Base-by-base conservation (phyloP, 129 eudicot species). In the Lonicera japonica region DNA sequence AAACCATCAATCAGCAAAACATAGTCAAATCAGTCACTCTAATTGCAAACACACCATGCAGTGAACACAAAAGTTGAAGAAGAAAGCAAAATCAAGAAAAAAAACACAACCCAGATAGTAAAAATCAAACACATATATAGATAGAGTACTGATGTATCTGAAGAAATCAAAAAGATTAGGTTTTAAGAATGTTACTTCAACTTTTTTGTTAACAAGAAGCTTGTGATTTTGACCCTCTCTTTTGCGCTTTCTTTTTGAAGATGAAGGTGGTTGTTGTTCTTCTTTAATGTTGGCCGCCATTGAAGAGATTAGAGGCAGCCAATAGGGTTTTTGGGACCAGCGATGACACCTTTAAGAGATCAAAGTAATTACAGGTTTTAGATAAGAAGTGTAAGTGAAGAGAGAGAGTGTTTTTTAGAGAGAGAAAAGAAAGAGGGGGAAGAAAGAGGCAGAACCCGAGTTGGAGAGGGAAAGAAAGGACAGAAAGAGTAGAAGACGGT, bases 161-260 rank as follows among this genome's bases (percentile, higher is more conserved):
- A 24, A 47, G 22, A 6, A 43, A 2, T 1, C 17, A 16, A 10
- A 13, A 0, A 5, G 16, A 21, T 14, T 16, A 16, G 23, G 8
- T 18, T 6, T 13, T 41, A 19, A 1, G 22, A n/a, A 7, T 16
- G 13, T 47, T 63, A 63, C 68, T 63, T 63, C 68, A 48, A 63
- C 68, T 63, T 11, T 23, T 18, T 25, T 43, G 23, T 48, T 0
- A 23, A 21, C 68, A 5, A 25, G 18, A 63, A 63, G 57, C 58
- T 47, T 50, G 18, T 12, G 55, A 50, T 14, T 15, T 5, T 50
- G 4, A 9, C 9, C 55, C 15, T 11, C 55, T 50, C 21, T 16
- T 50, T 16, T 50, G 1, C 55, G 55, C n/a, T 50, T 50, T 50
- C 55, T 50, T 5, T 8, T 8, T 14, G 8, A 14, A 7, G 3